Conservation (phyloP, 2,329 filamentous ascomycete genomes). For the Scedosporium boydii region DNA sequence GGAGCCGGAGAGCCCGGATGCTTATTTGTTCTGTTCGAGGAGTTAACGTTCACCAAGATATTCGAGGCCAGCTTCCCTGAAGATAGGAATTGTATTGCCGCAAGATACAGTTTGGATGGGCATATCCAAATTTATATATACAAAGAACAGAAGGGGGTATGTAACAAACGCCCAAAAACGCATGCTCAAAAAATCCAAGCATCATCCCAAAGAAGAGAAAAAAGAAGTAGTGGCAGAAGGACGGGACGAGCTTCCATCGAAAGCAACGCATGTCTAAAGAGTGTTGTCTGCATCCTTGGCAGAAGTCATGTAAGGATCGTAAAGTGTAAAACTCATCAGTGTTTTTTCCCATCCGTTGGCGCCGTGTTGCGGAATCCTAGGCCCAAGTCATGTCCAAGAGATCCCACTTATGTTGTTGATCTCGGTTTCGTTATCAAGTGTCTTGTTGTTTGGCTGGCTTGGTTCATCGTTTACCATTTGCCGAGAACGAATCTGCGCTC, state of each 20-base stretch:
- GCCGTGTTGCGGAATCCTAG: neutral
- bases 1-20: too few species aligned
- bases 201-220: too few species aligned
- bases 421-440: too few species aligned
- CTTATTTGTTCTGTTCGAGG: too few species aligned
- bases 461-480: slow-evolving; percentile 15
- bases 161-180: neutral
- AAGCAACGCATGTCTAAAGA: neutral
- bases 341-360: neutral
- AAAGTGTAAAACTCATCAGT: neutral
- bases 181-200: too few species aligned
- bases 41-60: too few species aligned
- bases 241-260: neutral
- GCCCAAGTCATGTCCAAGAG: neutral
- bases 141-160: neutral
- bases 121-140: neutral
- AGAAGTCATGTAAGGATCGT: neutral
- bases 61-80: neutral
- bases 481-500: slow-evolving; percentile 24
- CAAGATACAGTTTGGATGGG: neutral
- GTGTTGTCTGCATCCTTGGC: neutral
- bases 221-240: neutral
- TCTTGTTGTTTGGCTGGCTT: neutral
- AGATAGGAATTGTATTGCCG: neutral
- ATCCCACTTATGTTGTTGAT: neutral